Base-by-base conservation (phyloP, 2,329 filamentous ascomycete species). In the Colletotrichum sp. region DNA sequence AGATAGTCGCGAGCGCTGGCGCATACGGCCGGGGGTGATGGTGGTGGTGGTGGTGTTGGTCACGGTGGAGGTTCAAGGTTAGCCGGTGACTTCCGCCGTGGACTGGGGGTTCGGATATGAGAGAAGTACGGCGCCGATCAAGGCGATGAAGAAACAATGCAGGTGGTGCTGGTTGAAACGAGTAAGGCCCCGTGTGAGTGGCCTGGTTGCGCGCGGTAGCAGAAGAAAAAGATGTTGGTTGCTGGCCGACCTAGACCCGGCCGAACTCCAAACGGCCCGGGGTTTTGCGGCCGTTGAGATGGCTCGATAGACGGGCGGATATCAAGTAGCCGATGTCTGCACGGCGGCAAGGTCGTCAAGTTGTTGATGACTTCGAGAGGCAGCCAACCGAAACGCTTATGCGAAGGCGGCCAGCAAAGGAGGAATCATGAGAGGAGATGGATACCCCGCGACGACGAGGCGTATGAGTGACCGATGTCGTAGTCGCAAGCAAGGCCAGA, bases 161-260 rank as follows among this genome's bases (percentile, higher is more conserved):
- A 52, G 43, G 43, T n/a, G 72, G 52, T 16, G 71, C 43, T 9
- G 30, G 18, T 16, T 65, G 60, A 71, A 74, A 74, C 72, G 71
- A 32, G 34, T 16, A 48, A 21, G 7, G 6, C 21, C 48, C 9
- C 21, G 65, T 24, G 66, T 13, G 43, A 48, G 57, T 13, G 26
- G 43, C 39, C 13, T 60, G 59, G 18, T 48, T 60, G 68, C 72
- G 72, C 67, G 72, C 72, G 72, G 64, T 59, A 71, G 71, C 48
- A 32, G 67, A 28, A 32, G 12, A 10, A 18, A 36, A 30, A 34
- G 67, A 18, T 15, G 30, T 63, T 63, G 30, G 55, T n/a, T 43
- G 43, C 32, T 64, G 65, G 71, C 52, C 55, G 55, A 36, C 36
- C 15, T 26, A 36, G 67, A 24, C 71, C 59, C 61, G 72, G 61